These are phyloP conservation scores for Skeletonema tropicum DNA, from an alignment of 108 stramenopile species.

Conservation along the genomic window DNA sequence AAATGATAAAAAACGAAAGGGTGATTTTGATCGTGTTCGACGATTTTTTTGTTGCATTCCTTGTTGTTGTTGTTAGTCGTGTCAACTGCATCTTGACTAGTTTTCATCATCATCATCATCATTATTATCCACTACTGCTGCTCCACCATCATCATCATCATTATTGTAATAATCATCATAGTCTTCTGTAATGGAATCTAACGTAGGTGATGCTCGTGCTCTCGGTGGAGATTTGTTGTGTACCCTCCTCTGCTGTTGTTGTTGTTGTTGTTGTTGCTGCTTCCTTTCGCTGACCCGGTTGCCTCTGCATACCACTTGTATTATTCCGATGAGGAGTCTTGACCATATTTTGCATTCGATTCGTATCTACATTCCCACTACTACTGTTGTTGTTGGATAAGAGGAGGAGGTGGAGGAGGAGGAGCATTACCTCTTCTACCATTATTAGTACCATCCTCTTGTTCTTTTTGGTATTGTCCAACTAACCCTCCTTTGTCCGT, in stretches of 20 bases:
- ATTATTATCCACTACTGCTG: neutral
- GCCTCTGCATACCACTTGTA: too few species aligned
- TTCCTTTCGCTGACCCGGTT: neutral
- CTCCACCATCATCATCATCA: too few species aligned
- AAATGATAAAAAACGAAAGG: neutral
- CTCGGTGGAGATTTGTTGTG: neutral
- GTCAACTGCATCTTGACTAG: neutral
- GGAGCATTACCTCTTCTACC: neutral
- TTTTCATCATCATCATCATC: neutral
- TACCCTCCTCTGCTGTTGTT: neutral
- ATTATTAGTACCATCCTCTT: too few species aligned
- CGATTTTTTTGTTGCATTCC: neutral
- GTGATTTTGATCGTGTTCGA: neutral
- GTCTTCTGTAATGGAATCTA: neutral
- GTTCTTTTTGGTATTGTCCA: slow-evolving; percentile 54
- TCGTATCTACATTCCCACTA: neutral
- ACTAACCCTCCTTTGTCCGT: slow-evolving; percentile 27
- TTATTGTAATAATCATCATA: neutral
- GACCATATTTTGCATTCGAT: neutral
- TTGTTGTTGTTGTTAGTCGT: neutral
- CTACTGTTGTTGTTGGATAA: neutral
- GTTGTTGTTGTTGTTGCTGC: neutral
- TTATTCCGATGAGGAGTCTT: too few species aligned
- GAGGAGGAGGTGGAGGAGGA: neutral
- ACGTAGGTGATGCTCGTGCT: neutral